Evolutionary conservation across 1,284 basidiomycete genomes (phyloP), one percentile per base, ranked within the genome.

Genomic region (Anthracocystis walkeri): DNA sequence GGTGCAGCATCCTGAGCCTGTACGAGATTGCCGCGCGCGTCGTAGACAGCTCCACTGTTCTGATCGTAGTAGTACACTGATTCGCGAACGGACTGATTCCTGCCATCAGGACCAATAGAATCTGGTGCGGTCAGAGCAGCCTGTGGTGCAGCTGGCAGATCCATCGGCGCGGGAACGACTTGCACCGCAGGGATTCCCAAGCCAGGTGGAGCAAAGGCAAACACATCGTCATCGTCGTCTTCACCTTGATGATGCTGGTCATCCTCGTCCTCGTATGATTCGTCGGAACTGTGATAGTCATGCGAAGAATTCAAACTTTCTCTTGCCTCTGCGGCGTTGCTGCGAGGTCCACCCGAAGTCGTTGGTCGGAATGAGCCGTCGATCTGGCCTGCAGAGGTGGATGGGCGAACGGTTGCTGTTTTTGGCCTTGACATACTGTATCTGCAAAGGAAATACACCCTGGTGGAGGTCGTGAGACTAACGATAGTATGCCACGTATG

Each of bases 181-280:
- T 61, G 50, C 14, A 72, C 56, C 0, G 46, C 53, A 0, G 58
- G 59, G 0, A 33, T 33, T 2, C 42, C 57, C 3, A 72, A 51
- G 18, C 68, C 58, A 25, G 68, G 71, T 35, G 72, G 72, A 18
- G 66, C 72, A 29, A 75, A 75, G 3, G 72, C 72, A 51, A 75
- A 75, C 14, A 75, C 63, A 29, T 63, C 59, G 31, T 74, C 65
- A n/a, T 74, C 71, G 14, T 74, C 71, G 10, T 61, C 48, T 33
- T 31, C 65, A 8, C n/a, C 54, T 0, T 51, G 57, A 21, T 56
- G 58, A 3, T 58, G 62, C 20, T 58, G 44, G 8, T 23, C 55
- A 5, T n/a, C 16, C 5, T 54, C 44, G 12, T 56, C 53, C 0
- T 55, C 45, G 21, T 57, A 50, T 0, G 45, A 50, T 1, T 51